Evolutionary conservation across 371 early-diverging fungal species (phyloP), one percentile per base, ranked within the genome.

Genomic region (Zopfochytrium polystomum): DNA sequence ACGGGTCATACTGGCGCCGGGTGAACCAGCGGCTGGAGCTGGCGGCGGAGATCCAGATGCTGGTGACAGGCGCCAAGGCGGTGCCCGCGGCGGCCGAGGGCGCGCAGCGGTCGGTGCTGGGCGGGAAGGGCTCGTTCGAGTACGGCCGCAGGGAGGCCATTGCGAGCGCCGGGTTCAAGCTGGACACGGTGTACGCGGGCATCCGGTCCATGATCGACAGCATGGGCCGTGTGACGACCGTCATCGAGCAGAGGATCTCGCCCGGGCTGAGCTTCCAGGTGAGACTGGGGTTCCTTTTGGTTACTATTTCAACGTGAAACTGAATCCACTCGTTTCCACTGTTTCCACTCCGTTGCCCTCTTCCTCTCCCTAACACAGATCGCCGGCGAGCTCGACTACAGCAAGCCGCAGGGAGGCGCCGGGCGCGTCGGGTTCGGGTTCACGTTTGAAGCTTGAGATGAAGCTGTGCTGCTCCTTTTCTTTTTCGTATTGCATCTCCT

Each of bases 381-480:
- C n/a, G n/a, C n/a, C 46, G 96, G 93, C 60, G 96, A 97, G 73
- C 81, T 97, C 72, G 96, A 97, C 76, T 95, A 97, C 70, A 81
- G 90, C 73, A 93, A 95, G 82, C 88, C 73, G 7, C 65, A 62
- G 22, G 73, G 70, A 31, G 77, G 69, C 52, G 59, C 45, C 3
- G 76, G 73, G 26, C 62, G 72, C 9, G 67, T 73, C 45, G 76
- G 76, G n/a, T 46, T 71, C 57, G 75, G 69, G 20, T 72, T 71
- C 32, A 58, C 55, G 4, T 52, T 71, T 49, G 74, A 79, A 55
- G 71, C 71, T 22, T 74, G 63, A 56, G 27, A 43, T 43, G 43
- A 43, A 43, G 43, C 20, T 43, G 43, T 43, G 15, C 20, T 43
- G 15, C n/a, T 13, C n/a, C 2, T 43, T 2, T 43, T 43, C 20